Base-by-base conservation (phyloP, 2,329 filamentous ascomycete species). In the Hymenoscyphus linearis region DNA sequence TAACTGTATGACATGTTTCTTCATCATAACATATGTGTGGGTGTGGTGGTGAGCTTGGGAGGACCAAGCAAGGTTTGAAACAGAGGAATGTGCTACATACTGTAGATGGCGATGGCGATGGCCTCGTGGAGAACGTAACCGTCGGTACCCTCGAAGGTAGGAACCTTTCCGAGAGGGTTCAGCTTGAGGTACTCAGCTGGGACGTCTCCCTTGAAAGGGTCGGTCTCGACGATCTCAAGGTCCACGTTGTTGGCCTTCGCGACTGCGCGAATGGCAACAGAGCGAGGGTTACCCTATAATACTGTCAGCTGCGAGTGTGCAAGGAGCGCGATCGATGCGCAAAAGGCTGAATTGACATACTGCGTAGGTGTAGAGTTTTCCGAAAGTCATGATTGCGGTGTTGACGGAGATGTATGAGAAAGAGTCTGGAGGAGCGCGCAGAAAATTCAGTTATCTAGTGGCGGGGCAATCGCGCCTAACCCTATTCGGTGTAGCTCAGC, bases 231-330 rank as follows among this genome's bases (percentile, higher is more conserved):
- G 69, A 93, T 78, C 80, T 97, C 91, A 72, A 99, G 78, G 69
- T 98, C 92, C 76, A 99, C 85, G 77, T 89, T 87, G 81, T 98
- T 98, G 82, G 91, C 92, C 88, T 99, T 98, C 73, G 95, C 95
- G 75, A 97, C 91, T 73, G 91, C 93, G 77, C 88, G 86, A 79
- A 96, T 90, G 77, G 88, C 87, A 74, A 89, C 90, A 78, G 89
- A 90, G 83, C 93, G 93, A 79, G 90, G 83, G 85, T 97, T 96
- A 76, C 84, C 85, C 93, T 97, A 75, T 27, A 63, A 56, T 57
- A 60, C 67, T 64, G 61, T 66, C 55, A 64, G 68, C 53, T 57
- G 31, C 47, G 31, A 10, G 3, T 34, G 27, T 22, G n/a, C n/a
- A 6, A 22, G 22, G 36, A 2, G 22, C 22, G 37, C 26, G 14